Conservation (phyloP, 2,329 filamentous ascomycete genomes). For the Endothia cerciana region DNA sequence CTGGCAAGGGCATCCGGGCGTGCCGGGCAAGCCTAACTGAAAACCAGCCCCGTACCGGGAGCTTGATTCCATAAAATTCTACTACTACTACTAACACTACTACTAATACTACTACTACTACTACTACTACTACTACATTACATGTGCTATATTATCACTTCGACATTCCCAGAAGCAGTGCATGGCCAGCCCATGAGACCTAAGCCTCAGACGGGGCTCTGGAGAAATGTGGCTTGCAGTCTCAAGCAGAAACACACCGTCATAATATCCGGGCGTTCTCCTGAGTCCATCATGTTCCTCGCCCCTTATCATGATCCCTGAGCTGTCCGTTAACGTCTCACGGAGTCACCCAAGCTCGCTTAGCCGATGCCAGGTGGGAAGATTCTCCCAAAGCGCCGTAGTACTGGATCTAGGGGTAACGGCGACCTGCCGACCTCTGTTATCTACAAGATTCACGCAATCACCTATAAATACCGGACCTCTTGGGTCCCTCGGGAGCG, state of each 20-base stretch:
- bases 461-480: too few species aligned
- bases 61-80: not conserved
- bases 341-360: slow-evolving; percentile 12
- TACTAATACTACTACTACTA: too few species aligned
- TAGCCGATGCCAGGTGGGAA: slow-evolving; percentile 15
- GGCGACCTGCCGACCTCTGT: slow-evolving; percentile 9
- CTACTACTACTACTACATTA: not conserved
- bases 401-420: slow-evolving; percentile 1
- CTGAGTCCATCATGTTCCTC: not conserved
- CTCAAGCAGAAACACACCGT: slow-evolving; percentile 11
- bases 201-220: not conserved
- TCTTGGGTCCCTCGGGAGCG: not conserved
- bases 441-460: not conserved
- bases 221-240: not conserved
- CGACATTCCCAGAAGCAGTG: not conserved
- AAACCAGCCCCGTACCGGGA: not conserved
- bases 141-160: not conserved
- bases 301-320: not conserved
- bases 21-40: not conserved
- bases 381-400: slow-evolving; percentile 3
- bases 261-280: not conserved
- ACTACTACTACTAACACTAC: too few species aligned
- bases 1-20: not conserved
- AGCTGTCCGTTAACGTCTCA: not conserved
- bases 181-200: not conserved